phyloP scores from a whole-genome alignment of 768 basidiomycete genomes.

The Tylopilus intermedius region DNA sequence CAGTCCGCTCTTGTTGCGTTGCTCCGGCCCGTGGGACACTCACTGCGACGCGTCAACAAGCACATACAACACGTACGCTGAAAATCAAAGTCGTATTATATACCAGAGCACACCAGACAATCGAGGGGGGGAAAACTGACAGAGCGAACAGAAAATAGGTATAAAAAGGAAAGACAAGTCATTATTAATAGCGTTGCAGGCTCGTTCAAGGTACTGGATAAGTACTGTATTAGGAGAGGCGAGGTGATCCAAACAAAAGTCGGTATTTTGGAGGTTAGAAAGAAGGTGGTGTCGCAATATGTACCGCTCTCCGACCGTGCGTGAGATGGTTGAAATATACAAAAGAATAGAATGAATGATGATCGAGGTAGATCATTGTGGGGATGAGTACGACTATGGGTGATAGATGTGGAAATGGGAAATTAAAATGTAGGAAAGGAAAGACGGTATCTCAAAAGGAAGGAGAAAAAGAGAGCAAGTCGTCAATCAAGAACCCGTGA shows the following conservation, averaged over 20 bases:
- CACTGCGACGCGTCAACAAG: conserved; percentile 25
- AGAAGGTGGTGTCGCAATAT: conserved; percentile 6
- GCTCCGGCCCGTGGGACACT: no score
- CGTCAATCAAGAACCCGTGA: neutral
- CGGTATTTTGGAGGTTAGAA: no score
- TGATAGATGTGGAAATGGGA: neutral
- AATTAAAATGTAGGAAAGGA: neutral
- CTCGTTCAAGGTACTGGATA: neutral
- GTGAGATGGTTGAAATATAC: conserved; percentile 8
- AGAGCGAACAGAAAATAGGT: neutral
- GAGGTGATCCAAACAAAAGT: neutral
- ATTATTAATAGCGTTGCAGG: neutral
- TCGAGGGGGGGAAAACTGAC: neutral
- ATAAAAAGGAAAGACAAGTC: neutral
- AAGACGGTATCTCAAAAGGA: neutral
- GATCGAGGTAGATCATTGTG: conserved; percentile 1
- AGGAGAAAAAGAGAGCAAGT: neutral
- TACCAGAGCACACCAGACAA: neutral
- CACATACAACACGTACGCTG: conserved; percentile 18
- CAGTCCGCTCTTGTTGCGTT: no score
- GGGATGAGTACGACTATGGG: neutral
- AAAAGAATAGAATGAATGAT: neutral
- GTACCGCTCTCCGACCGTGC: conserved; percentile 6
- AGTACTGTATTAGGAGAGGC: neutral
- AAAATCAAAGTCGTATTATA: neutral